Conservation (phyloP, 2,329 filamentous ascomycete genomes). For the Teratosphaeria gauchensis region DNA sequence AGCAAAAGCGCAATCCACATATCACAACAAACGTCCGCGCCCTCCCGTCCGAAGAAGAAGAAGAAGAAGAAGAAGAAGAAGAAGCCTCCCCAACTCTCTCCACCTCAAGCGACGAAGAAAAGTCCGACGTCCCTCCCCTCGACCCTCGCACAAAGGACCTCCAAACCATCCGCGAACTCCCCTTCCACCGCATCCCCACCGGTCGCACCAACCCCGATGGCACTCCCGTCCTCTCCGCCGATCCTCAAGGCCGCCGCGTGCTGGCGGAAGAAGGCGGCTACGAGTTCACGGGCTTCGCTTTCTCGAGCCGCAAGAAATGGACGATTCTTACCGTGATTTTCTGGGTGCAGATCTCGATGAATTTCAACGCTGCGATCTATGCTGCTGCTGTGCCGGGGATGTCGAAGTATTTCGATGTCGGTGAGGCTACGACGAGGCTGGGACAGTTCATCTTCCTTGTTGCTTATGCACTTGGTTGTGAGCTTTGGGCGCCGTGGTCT, state of each 20-base stretch:
- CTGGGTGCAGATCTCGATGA: constrained; percentile 45
- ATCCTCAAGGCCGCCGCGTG: constrained; percentile 1
- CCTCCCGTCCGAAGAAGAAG: neutral
- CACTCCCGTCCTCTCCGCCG: neutral
- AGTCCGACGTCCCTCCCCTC: neutral
- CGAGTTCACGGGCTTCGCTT: constrained; percentile 36
- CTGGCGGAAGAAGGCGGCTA: constrained; percentile 22
- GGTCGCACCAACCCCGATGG: neutral
- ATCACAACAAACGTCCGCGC: neutral
- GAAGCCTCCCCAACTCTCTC: neutral
- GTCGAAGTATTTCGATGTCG: constrained; percentile 57
- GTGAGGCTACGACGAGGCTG: constrained; percentile 56
- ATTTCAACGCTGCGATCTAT: constrained; percentile 46
- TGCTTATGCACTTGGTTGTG: constrained; percentile 74
- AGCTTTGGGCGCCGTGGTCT: constrained; percentile 80
- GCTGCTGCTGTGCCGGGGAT: constrained; percentile 41
- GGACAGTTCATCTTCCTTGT: constrained; percentile 73
- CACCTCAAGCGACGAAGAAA: neutral
- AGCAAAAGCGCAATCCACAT: too few relatives aligned
- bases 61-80: neutral
- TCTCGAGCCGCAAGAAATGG: constrained; percentile 42
- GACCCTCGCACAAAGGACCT: neutral
- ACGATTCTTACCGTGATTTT: constrained; percentile 42
- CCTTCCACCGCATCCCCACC: neutral
- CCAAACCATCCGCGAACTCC: neutral